A percentile compares a stretch with the other conserved stretches of the same genome.
Evolutionary conservation across 306 rosid genomes (phyloP).

Genomic region (Vigna trinervia): DNA sequence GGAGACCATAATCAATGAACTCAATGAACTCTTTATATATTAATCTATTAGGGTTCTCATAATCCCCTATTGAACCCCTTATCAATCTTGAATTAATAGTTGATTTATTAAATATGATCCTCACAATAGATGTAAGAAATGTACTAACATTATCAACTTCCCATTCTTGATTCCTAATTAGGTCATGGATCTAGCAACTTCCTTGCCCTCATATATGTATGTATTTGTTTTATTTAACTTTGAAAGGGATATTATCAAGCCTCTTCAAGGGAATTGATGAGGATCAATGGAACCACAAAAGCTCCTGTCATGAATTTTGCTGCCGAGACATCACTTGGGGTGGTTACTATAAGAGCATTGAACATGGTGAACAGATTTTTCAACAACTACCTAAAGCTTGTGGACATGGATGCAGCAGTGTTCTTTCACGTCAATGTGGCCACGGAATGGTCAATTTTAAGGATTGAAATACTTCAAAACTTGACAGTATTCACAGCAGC

Average conservation of each 20-base stretch:
- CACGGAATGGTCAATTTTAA: conserved; percentile 1
- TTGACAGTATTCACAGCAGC: conserved; percentile 9
- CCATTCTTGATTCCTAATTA: background rate
- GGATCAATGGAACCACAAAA: conserved; percentile 25
- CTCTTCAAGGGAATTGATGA: conserved; percentile 21
- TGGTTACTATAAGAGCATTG: conserved; percentile 9
- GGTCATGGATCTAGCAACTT: background rate
- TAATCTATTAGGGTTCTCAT: background rate
- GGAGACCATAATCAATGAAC: background rate
- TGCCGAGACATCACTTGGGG: conserved; percentile 19
- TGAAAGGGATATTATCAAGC: conserved; percentile 21
- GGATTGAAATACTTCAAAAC: conserved; percentile 20
- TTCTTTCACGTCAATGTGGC: background rate
- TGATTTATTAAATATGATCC: background rate
- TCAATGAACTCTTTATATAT: background rate
- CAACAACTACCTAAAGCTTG: conserved; percentile 29
- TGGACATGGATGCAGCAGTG: conserved; percentile 1
- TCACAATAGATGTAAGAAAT: background rate
- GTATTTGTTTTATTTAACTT: background rate
- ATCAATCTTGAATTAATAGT: no score
- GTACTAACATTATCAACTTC: background rate
- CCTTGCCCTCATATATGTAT: background rate
- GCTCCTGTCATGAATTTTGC: conserved; percentile 26
- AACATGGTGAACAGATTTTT: conserved; percentile 21
- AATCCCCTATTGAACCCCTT: no score